Evolutionary conservation across 2,329 filamentous ascomycete species (phyloP), one percentile per base, ranked within the genome.

Genomic region (Fusarium xyrophilum): DNA sequence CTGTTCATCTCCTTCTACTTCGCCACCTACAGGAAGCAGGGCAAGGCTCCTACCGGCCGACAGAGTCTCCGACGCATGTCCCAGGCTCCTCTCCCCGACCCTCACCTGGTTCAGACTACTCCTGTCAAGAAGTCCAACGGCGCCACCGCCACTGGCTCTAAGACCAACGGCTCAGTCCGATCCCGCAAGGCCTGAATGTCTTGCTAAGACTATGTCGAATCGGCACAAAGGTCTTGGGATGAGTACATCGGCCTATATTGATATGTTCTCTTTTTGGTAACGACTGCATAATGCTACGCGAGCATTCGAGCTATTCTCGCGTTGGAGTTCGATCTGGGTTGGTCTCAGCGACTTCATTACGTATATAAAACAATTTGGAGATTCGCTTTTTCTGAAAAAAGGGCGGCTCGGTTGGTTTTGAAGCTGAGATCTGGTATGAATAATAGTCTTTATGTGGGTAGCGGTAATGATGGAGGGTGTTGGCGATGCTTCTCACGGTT

Each of bases 1-100:
- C 92, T 99, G 73, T 99, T 99, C 89, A 97, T 99, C 83, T 95
- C 91, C 53, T 99, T 99, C 90, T 99, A 98, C 87, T 87, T 97
- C 74, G 93, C 93, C 71, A 99, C 95, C 66, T 99, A 99, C 85
- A 92, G 91, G 84, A 94, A 93, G 85, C 89, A 91, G 67, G 88
- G 89, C 79, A 95, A 93, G 85, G 88, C 86, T 64, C 85, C 86
- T 75, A 93, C 90, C 74, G 92, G 92, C 76, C 94, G 92, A 81
- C 96, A 95, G 85, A 86, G 86, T 39, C 84, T 90, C 67, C 86
- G 88, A 66, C 85, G 86, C 72, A 89, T 89, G 86, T 86, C 84
- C 73, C 86, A 88, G 79, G 86, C 87, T 54, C 86, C 86, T 71
- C 84, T 96, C 53, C 92, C 95, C 74, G 93, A 96, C 79, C 93